Evolutionary conservation across 1,284 basidiomycete species (phyloP).

Genomic region (Sanghuangporus sanghuang): DNA sequence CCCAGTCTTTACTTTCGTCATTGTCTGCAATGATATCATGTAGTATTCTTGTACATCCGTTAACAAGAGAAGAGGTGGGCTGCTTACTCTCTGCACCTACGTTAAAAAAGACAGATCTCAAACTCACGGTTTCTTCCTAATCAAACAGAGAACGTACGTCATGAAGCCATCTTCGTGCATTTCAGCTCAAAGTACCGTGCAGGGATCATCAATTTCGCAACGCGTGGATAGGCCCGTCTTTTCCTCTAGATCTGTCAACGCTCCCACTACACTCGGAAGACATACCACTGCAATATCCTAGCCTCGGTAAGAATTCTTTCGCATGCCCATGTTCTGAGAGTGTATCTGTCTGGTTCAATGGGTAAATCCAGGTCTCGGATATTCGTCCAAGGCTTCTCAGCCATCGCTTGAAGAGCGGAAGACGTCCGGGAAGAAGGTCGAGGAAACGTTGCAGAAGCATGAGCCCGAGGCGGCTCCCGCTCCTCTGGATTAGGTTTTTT

Average conservation of each 20-base stretch:
- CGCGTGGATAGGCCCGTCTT: constrained; percentile 69
- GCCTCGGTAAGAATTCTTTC: constrained; percentile 46
- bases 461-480: constrained; percentile 53
- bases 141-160: neutral
- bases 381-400: constrained; percentile 38
- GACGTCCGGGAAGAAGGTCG: constrained; percentile 41
- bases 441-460: constrained; percentile 38
- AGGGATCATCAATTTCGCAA: constrained; percentile 62
- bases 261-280: constrained; percentile 46
- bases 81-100: neutral
- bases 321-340: neutral
- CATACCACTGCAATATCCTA: constrained; percentile 66
- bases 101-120: neutral
- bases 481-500: constrained; percentile 27
- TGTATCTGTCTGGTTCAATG: neutral
- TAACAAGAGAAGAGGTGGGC: constrained; percentile 60
- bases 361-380: constrained; percentile 41
- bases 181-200: neutral
- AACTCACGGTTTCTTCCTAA: neutral
- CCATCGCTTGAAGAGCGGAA: constrained; percentile 45
- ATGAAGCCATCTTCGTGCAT: neutral
- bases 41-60: constrained; percentile 65
- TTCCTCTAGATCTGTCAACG: constrained; percentile 54
- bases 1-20: neutral
- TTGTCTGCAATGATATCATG: neutral